Conservation (phyloP, 2,329 filamentous ascomycete species). For the Alternaria panax region DNA sequence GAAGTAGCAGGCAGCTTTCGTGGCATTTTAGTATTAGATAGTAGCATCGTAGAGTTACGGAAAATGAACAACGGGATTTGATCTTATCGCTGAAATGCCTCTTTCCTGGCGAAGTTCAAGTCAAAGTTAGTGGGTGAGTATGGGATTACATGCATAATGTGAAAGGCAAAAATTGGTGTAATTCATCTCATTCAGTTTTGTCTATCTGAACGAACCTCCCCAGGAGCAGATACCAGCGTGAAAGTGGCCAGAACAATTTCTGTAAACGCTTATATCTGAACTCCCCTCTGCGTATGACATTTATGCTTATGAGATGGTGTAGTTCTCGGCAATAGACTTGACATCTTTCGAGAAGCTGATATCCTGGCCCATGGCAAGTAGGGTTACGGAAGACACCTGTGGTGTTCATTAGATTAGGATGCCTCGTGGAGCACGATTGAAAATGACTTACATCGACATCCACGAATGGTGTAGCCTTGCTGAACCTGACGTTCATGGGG, state of each 20-base stretch:
- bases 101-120: background rate
- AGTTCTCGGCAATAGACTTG: constrained; percentile 77
- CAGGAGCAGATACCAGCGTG: too few relatives aligned
- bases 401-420: constrained; percentile 34
- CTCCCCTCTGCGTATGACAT: background rate
- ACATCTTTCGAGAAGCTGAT: constrained; percentile 85
- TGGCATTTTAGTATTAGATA: background rate
- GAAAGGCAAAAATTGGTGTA: background rate
- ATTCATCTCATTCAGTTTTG: background rate
- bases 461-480: constrained; percentile 83
- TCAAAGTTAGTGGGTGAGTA: background rate
- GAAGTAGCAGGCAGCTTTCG: background rate
- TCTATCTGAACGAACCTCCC: background rate
- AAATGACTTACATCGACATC: constrained; percentile 83
- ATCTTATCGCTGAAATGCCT: background rate
- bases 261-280: background rate
- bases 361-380: constrained; percentile 78
- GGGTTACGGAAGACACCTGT: constrained; percentile 71
- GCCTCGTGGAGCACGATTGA: background rate
- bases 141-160: background rate
- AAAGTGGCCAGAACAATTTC: background rate
- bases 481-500: constrained; percentile 92
- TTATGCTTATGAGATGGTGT: constrained; percentile 70
- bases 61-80: background rate
- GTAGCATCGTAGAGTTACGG: background rate